These are phyloP conservation scores for Aspergillus homomorphus DNA, from an alignment of 495 filamentous ascomycete genomes.

Conservation along the genomic window DNA sequence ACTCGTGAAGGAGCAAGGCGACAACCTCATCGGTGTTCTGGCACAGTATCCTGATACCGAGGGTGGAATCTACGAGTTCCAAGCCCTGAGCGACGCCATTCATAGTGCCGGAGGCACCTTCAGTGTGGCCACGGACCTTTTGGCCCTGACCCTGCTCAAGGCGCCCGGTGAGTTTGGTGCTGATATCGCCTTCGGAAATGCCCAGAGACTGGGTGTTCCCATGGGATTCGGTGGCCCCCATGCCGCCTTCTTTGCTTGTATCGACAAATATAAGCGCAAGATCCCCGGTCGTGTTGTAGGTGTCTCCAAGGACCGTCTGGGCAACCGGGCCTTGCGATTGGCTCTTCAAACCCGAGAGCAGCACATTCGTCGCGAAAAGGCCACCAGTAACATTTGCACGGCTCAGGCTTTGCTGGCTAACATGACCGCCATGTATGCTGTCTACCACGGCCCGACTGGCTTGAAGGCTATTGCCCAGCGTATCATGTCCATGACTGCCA, in stretches of 20 bases:
- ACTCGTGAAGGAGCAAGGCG: constrained; percentile 67
- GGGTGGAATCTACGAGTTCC: constrained; percentile 76
- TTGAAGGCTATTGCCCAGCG: constrained; percentile 82
- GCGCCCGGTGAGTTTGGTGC: constrained; percentile 96
- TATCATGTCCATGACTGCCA: constrained; percentile 64
- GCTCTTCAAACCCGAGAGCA: constrained; percentile 95
- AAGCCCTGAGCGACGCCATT: constrained; percentile 66
- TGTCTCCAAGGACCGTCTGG: constrained; percentile 87
- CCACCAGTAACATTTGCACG: constrained; percentile 98
- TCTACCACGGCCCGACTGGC: constrained; percentile 90
- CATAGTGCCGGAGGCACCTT: constrained; percentile 80
- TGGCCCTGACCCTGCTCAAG: constrained; percentile 85
- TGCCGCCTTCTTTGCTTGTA: constrained; percentile 93
- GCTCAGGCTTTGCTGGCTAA: constrained; percentile 94
- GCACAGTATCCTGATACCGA: constrained; percentile 94
- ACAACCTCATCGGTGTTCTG: constrained; percentile 85
- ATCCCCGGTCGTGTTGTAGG: constrained; percentile 93
- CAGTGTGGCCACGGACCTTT: constrained; percentile 85
- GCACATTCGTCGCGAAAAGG: constrained; percentile 96
- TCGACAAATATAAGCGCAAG: constrained; percentile 91
- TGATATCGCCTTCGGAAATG: constrained; percentile 93
- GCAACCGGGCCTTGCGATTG: constrained; percentile 79
- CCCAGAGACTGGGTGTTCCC: constrained; percentile 93
- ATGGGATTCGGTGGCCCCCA: constrained; percentile 94
- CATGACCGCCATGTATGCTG: constrained; percentile 96